Conservation (phyloP, 2,329 filamentous ascomycete genomes). For the Dothistroma septosporum region DNA sequence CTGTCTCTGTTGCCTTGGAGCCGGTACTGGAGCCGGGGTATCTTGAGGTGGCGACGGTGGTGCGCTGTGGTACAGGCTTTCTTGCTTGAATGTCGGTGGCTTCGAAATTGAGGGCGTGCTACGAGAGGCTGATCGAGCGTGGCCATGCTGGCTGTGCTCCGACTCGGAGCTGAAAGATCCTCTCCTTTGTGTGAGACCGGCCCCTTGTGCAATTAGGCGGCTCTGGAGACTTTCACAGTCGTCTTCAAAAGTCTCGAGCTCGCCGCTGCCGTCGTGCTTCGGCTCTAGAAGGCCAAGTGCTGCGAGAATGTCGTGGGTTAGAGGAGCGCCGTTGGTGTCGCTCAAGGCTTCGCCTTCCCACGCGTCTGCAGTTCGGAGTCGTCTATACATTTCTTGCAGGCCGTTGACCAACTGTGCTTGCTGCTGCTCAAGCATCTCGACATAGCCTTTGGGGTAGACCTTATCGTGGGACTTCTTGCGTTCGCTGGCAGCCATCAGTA, state of each 20-base stretch:
- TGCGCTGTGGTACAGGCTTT: conserved; percentile 26
- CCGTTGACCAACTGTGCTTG: conserved; percentile 59
- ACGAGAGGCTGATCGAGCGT: conserved; percentile 27
- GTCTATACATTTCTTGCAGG: conserved; percentile 57
- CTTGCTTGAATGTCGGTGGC: conserved; percentile 22
- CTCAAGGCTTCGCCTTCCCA: conserved; percentile 55
- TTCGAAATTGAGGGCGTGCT: conserved; percentile 36
- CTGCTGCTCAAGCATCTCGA: conserved; percentile 65
- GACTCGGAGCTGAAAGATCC: conserved; percentile 57
- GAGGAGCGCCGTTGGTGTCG: conserved; percentile 53
- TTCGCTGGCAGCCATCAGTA: conserved; percentile 37
- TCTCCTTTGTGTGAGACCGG: conserved; percentile 48
- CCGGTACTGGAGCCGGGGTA: conserved; percentile 22
- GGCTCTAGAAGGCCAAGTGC: conserved; percentile 55
- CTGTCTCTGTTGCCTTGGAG: conserved; percentile 8
- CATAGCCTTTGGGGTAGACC: conserved; percentile 64
- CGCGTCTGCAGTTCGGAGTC: conserved; percentile 48
- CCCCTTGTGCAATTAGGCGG: conserved; percentile 51
- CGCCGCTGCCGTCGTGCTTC: conserved; percentile 42
- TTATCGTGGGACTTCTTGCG: conserved; percentile 64
- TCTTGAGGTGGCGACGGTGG: conserved; percentile 27
- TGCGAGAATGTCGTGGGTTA: conserved; percentile 61
- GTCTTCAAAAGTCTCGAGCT: conserved; percentile 56
- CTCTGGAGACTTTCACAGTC: conserved; percentile 54
- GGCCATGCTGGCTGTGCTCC: conserved; percentile 47